Evolutionary conservation across 768 basidiomycete genomes (phyloP).

Genomic region (Cystoderma amianthinum): DNA sequence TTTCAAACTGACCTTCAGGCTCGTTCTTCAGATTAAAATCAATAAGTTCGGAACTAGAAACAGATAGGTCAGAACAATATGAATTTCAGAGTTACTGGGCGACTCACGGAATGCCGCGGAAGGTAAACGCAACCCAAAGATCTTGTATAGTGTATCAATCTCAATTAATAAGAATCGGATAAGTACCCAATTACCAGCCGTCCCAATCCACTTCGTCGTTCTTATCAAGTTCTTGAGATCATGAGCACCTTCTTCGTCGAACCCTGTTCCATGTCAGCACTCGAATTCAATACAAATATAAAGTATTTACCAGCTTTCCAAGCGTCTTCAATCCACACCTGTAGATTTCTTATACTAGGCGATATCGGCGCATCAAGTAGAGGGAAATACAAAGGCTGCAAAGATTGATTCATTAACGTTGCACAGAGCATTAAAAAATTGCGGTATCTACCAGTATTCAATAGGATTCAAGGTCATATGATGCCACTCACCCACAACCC

Average conservation of each 20-base stretch:
- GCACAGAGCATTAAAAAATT: constrained; percentile 79
- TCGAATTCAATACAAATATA: constrained; percentile 7
- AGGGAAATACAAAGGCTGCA: constrained; percentile 55
- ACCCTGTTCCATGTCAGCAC: constrained; percentile 34
- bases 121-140: constrained; percentile 72
- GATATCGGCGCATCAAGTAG: constrained; percentile 48
- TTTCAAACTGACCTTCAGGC: constrained; percentile 28
- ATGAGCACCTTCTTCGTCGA: constrained; percentile 61
- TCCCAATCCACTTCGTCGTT: constrained; percentile 75
- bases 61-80: constrained; percentile 1
- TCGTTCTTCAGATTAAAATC: constrained; percentile 53
- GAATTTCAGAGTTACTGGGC: neutral
- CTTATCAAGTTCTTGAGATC: constrained; percentile 50
- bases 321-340: constrained; percentile 74
- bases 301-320: constrained; percentile 55
- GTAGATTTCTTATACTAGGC: constrained; percentile 71
- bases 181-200: constrained; percentile 46
- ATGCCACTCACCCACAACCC: constrained; percentile 60
- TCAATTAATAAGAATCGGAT: neutral
- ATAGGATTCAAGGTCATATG: constrained; percentile 1
- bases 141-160: constrained; percentile 44
- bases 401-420: constrained; percentile 58
- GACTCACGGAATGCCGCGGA: constrained; percentile 75
- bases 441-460: constrained; percentile 48
- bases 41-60: constrained; percentile 46